These are phyloP conservation scores for Colletotrichum tanaceti DNA, from an alignment of 2,329 filamentous ascomycete genomes.

Conservation along the genomic window DNA sequence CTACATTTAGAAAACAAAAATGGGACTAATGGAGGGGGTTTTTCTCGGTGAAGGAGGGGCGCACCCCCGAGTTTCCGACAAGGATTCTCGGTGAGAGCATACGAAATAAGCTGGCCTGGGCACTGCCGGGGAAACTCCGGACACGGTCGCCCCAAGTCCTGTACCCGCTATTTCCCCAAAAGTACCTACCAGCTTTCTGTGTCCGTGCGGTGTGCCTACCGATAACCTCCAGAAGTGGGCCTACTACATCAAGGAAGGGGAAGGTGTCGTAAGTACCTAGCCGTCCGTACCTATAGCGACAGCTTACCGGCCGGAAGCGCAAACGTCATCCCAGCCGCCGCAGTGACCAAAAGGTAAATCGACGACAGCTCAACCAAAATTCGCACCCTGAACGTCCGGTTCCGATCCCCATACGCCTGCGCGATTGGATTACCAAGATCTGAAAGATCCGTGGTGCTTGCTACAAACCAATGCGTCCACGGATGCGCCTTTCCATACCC, in stretches of 20 bases:
- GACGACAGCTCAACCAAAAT: conserved; percentile 16
- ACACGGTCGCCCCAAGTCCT: neutral
- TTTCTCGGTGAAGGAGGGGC: conserved; percentile 41
- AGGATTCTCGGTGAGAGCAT: conserved; percentile 20
- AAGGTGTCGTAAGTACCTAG: too few species aligned
- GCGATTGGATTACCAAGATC: neutral
- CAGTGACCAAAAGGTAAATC: conserved; percentile 26
- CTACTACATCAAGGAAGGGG: conserved; percentile 25
- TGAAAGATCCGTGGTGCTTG: neutral
- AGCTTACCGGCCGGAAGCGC: conserved; percentile 31
- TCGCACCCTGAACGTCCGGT: neutral
- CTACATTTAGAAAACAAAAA: conserved; percentile 20
- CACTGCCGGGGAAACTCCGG: conserved; percentile 29
- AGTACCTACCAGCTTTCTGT: too few species aligned
- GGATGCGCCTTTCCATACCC: conserved; percentile 27
- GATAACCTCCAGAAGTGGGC: conserved; percentile 21
- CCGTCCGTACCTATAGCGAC: neutral
- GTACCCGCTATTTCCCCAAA: conserved; percentile 9
- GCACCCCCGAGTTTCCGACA: neutral
- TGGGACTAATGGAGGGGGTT: conserved; percentile 30
- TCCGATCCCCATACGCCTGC: neutral
- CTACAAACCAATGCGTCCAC: conserved; percentile 37
- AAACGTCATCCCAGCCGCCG: conserved; percentile 41
- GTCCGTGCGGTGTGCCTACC: too few species aligned
- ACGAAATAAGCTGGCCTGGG: neutral